Conservation (phyloP, 208 protist genomes). For the Vickermania ingenoplastis region DNA sequence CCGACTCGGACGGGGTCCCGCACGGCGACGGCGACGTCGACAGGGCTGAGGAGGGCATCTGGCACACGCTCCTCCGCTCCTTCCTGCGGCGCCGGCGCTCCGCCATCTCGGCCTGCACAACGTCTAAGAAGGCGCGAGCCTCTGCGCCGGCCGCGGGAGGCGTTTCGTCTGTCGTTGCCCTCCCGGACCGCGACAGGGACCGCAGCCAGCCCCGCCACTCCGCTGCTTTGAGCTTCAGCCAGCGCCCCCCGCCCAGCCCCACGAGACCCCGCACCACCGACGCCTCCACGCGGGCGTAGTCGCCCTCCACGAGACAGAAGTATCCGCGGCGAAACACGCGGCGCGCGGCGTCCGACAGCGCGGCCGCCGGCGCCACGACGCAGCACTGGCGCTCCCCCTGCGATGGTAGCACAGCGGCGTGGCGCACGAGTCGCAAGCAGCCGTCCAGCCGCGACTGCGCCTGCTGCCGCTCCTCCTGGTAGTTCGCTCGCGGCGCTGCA, state of each 20-base stretch:
- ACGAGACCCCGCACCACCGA: slow-evolving; percentile 59
- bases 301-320: slow-evolving; percentile 66
- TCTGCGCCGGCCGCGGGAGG: not conserved
- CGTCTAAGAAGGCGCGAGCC: too few relatives aligned
- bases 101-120: not conserved
- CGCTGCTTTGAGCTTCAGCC: slow-evolving; percentile 34
- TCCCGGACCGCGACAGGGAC: not conserved
- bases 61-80: too few relatives aligned
- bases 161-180: too few relatives aligned
- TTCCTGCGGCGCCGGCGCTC: not conserved
- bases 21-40: too few relatives aligned
- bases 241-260: slow-evolving; percentile 43
- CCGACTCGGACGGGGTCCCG: too few relatives aligned
- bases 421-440: not conserved
- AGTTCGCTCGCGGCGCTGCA: too few relatives aligned
- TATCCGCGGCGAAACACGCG: not conserved
- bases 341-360: too few relatives aligned
- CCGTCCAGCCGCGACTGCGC: not conserved
- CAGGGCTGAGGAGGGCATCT: too few relatives aligned
- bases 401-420: not conserved
- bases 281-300: slow-evolving; percentile 49
- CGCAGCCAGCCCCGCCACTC: slow-evolving; percentile 28
- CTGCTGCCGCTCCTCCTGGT: too few relatives aligned
- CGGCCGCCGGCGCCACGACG: not conserved
- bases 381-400: not conserved